Evolutionary conservation across 2,329 filamentous ascomycete species (phyloP).

Genomic region (Penicillium sumatraense): DNA sequence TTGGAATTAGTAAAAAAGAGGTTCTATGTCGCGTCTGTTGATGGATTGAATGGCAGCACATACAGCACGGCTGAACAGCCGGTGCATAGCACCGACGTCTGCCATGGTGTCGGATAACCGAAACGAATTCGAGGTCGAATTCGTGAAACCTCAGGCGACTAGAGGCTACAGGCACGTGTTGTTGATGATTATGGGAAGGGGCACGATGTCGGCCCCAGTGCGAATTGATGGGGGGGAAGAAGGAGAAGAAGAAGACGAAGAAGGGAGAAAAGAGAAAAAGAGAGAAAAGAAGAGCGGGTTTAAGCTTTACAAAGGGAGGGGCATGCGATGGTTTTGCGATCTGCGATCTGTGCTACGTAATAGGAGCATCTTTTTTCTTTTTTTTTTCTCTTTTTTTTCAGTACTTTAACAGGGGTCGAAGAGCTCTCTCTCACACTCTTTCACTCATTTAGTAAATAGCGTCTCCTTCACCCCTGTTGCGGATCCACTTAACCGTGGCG

Average conservation of each 20-base stretch:
- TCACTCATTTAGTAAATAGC: constrained; percentile 2
- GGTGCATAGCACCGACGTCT: constrained; percentile 17
- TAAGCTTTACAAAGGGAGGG: constrained; percentile 24
- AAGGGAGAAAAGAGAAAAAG: constrained; percentile 8
- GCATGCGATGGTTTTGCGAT: constrained; percentile 15
- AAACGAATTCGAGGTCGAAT: not conserved
- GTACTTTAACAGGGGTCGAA: not conserved
- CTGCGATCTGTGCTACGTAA: constrained; percentile 27
- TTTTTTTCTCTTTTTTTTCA: not conserved
- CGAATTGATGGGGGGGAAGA: not conserved
- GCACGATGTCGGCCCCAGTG: not conserved
- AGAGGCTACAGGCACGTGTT: constrained; percentile 7
- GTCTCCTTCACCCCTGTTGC: not conserved
- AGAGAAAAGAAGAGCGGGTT: constrained; percentile 11
- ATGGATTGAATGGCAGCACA: not conserved
- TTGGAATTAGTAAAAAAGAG: constrained; percentile 6
- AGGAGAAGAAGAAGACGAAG: not conserved
- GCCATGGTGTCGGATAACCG: constrained; percentile 18
- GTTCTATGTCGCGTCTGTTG: too few relatives aligned
- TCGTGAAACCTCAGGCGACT: not conserved
- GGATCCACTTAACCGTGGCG: constrained; percentile 10
- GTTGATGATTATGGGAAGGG: constrained; percentile 1
- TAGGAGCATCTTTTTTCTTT: constrained; percentile 2
- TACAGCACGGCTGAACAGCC: constrained; percentile 20
- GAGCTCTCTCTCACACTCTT: not conserved